Percentiles rank a stretch among this genome's conserved stretches.
phyloP scores from a whole-genome alignment of 345 rosid species.

The Erucastrum elatum region DNA sequence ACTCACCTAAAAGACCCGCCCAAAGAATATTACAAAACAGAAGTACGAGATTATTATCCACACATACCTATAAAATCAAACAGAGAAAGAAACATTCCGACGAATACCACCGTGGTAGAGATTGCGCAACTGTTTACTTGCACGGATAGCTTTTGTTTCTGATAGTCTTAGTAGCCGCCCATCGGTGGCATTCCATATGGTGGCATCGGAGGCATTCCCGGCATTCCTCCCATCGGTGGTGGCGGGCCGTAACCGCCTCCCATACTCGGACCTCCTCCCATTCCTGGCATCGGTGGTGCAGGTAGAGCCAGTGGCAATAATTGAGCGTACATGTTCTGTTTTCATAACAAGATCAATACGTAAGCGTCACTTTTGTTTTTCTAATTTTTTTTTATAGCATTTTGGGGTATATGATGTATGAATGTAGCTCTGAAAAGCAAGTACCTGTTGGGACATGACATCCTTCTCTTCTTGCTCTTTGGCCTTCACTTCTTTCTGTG shows the following conservation, averaged over 20 bases:
- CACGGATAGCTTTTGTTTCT: not conserved
- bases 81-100: conserved; percentile 18
- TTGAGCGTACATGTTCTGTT: conserved; percentile 93
- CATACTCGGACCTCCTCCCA: conserved; percentile 50
- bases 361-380: not conserved
- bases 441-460: conserved; percentile 83
- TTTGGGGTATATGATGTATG: not conserved
- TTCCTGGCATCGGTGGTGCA: conserved; percentile 92
- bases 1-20: conserved; percentile 23
- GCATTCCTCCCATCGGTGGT: conserved; percentile 67
- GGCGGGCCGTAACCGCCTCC: conserved; percentile 45
- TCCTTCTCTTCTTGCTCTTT: conserved; percentile 88
- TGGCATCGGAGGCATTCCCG: conserved; percentile 61
- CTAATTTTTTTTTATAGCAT: not conserved
- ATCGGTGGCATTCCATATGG: conserved; percentile 68
- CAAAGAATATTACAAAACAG: conserved; percentile 36
- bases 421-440: not conserved
- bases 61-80: conserved; percentile 29
- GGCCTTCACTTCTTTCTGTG: conserved; percentile 66
- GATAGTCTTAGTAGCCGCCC: conserved; percentile 55
- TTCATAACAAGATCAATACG: not conserved
- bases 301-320: conserved; percentile 87
- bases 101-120: not conserved
- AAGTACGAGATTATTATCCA: conserved; percentile 35
- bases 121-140: not conserved